Base-by-base conservation (phyloP, 805 yeast genomes). In the Hanseniaspora hatyaiensis region DNA sequence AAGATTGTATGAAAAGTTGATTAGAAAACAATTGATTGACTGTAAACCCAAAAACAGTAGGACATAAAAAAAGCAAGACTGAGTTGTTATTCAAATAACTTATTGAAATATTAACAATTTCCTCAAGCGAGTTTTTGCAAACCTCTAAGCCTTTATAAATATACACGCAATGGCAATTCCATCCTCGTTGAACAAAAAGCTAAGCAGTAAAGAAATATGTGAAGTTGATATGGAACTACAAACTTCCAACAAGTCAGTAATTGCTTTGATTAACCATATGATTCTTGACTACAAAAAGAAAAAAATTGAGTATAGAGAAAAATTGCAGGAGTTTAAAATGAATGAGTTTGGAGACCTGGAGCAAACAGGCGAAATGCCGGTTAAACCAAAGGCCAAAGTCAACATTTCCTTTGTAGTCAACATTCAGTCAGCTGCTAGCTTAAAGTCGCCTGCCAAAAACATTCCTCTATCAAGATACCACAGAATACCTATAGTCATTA, bases 401-500 rank as follows among this genome's bases (percentile, higher is more conserved):
- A 24, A 33, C 22, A 38, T 48, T n/a, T 41, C 46, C 12, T 41
- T 48, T n/a, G 31, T 48, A 9, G 47, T 48, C 2, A 40, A 41
- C 20, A 23, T 48, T 15, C 42, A 48, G 15, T 34, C 47, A 2
- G 51, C 51, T 22, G 36, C 47, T 8, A 39, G 41, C 16, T n/a
- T 49, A 11, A 49, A 49, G 16, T 49, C 51, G n/a, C 51, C 51
- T 9, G 41, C 22, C n/a, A 30, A 34, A 34, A 43, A 43, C 26
- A 39, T 49, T 2, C 40, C 51, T 6, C 16, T 42, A 8, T 18
- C 38, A 13, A 42, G 15, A 54, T 72, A 8, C 61, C 61, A 47
- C 52, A 42, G 67, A 52, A 65, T 73, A 1, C 81, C 83, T 3
- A 63, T 83, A 34, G 71, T 80, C 41, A 66, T 79, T 20, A 82